These are phyloP conservation scores for Penicillium sp. DNA, from an alignment of 2,329 filamentous ascomycete genomes.

Conservation along the genomic window DNA sequence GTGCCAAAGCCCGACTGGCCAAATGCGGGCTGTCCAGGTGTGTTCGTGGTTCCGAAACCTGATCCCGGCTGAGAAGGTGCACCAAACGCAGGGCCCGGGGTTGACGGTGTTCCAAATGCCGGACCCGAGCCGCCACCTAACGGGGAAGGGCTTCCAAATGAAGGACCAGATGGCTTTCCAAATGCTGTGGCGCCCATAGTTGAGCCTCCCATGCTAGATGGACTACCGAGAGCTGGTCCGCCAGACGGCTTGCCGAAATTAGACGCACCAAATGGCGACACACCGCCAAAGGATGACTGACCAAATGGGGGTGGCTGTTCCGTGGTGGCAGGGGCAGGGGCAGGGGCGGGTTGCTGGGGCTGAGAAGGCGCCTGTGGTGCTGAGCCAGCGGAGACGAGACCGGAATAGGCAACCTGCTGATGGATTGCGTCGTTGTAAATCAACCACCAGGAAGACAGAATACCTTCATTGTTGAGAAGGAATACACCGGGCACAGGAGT, in stretches of 20 bases:
- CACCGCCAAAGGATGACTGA: constrained; percentile 25
- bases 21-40: constrained; percentile 31
- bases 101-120: constrained; percentile 30
- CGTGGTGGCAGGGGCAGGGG: constrained; percentile 4
- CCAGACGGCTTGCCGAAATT: constrained; percentile 37
- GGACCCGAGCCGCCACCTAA: constrained; percentile 26
- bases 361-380: constrained; percentile 16
- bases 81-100: constrained; percentile 37
- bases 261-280: constrained; percentile 31
- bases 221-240: constrained; percentile 24
- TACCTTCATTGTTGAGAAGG: constrained; percentile 83
- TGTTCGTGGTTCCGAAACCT: constrained; percentile 22
- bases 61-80: constrained; percentile 19
- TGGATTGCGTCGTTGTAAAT: constrained; percentile 85
- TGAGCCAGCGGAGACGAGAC: constrained; percentile 50
- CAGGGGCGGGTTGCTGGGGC: constrained; percentile 8
- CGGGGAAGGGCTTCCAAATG: constrained; percentile 31
- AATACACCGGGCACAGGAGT: constrained; percentile 80
- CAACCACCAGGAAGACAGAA: constrained; percentile 85
- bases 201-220: constrained; percentile 19
- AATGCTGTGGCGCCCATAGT: constrained; percentile 28
- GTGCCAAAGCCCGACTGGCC: constrained; percentile 4
- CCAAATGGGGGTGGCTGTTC: constrained; percentile 27
- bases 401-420: constrained; percentile 69
- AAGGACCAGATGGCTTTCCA: constrained; percentile 27